These are phyloP conservation scores for Aspergillus calidoustus DNA, from an alignment of 2,329 filamentous ascomycete species.

Conservation along the genomic window DNA sequence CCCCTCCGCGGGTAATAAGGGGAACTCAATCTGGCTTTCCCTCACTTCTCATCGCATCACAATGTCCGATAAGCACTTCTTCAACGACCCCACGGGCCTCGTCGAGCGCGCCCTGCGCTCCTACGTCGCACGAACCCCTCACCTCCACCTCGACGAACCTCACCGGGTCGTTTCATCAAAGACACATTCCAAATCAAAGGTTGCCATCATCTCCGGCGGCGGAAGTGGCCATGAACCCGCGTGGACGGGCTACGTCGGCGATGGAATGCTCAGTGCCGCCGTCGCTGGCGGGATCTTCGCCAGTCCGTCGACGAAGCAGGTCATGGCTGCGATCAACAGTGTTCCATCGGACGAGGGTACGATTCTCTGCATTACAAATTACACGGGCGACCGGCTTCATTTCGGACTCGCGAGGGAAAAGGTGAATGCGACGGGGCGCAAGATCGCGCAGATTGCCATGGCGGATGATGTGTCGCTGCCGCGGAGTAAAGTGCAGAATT, in stretches of 20 bases:
- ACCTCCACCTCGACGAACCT: background rate
- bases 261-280: slow-evolving; percentile 2
- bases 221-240: slow-evolving; percentile 10
- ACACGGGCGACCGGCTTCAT: slow-evolving; percentile 7
- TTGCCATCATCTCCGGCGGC: slow-evolving; percentile 9
- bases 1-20: too few species aligned
- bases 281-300: slow-evolving; percentile 8
- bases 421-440: background rate
- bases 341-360: background rate
- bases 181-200: background rate
- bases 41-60: background rate
- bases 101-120: slow-evolving; percentile 1
- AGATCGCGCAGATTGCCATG: background rate
- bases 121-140: background rate
- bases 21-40: too few species aligned
- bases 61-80: slow-evolving; percentile 10
- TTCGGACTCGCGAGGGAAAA: slow-evolving; percentile 8
- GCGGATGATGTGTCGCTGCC: slow-evolving; percentile 2
- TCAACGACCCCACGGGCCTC: slow-evolving; percentile 1
- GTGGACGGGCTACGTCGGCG: background rate
- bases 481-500: slow-evolving; percentile 2
- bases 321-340: background rate
- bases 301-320: slow-evolving; percentile 1
- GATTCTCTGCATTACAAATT: slow-evolving; percentile 8
- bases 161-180: background rate